Percentiles rank a stretch among this genome's conserved stretches.
phyloP scores from a whole-genome alignment of 139 green algal species.

The Volvox reticuliferus region DNA sequence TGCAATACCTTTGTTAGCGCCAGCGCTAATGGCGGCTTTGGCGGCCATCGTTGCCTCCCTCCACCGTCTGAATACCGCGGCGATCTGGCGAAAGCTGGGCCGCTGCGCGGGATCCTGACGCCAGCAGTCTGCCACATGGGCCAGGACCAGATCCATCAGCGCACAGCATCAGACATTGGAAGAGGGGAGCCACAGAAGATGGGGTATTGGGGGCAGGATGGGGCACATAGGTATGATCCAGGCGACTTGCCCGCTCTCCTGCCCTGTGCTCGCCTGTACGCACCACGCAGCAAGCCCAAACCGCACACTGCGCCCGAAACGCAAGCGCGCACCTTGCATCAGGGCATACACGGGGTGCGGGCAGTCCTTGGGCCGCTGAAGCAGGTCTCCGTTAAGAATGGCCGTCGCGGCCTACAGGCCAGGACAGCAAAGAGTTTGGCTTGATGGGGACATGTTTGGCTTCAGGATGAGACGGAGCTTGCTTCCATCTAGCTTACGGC shows the following conservation, averaged over 20 bases:
- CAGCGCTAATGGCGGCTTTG: neutral
- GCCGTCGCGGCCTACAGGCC: slow-evolving; percentile 49
- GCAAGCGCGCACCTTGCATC: slow-evolving; percentile 49
- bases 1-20: too few relatives aligned
- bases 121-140: slow-evolving; percentile 57
- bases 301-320: neutral
- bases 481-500: neutral
- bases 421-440: neutral
- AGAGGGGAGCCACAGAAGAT: neutral
- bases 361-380: slow-evolving; percentile 57
- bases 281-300: neutral
- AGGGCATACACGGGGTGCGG: slow-evolving; percentile 62
- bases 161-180: neutral
- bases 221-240: neutral
- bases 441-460: neutral
- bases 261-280: too few relatives aligned
- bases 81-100: slow-evolving; percentile 58
- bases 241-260: neutral
- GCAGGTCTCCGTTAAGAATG: slow-evolving; percentile 46
- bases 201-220: neutral
- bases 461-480: neutral
- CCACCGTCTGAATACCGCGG: slow-evolving; percentile 35
- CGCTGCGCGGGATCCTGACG: slow-evolving; percentile 36
- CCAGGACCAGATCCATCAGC: neutral
- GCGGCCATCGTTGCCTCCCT: slow-evolving; percentile 23